Evolutionary conservation across 371 early-diverging fungal species (phyloP), one percentile per base, ranked within the genome.

Genomic region (Mucor mucedo): DNA sequence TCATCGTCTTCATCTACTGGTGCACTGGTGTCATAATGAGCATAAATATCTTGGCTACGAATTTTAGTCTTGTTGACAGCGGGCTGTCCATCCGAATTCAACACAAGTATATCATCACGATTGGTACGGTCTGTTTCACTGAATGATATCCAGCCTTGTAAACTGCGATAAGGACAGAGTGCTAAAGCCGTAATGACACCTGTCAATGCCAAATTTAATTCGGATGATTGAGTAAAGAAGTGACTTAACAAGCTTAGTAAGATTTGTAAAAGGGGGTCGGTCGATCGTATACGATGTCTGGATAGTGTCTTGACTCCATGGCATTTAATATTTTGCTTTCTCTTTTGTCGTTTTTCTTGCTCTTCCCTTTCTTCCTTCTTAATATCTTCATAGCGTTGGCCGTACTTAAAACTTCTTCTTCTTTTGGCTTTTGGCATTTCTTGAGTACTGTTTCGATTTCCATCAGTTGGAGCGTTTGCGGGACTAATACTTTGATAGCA

Each of bases 141-240:
- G 69, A 92, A 92, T n/a, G 89, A 75, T 7, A 92, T 79, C 93
- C 91, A 92, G 4, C 90, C 88, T 60, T 91, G 92, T 44, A 92
- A 71, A 30, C 90, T 89, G 9, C 92, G 84, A 55, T 84, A 85
- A 2, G 91, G 91, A 58, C 93, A 94, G 3, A 87, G 73, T 2
- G 90, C 91, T 54, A 98, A 75, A 5, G 92, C 91, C 0, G 93
- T 85, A 21, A 98, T 75, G 13, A 94, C 93, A 16, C 94, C 95
- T 0, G 96, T 95, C 44, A 98, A 72, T 0, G 94, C 94, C 66
- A 98, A 66, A 71, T 98, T 98, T 61, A 95, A 85, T 48, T 92
- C 91, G 30, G 90, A 87, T 11, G 95, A 89, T 66, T 96, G 95
- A 0, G 88, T 86, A 74, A 95, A 96, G 62, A 94, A 95, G 55